phyloP scores from a whole-genome alignment of 1,284 basidiomycete species.

The Ganoderma lucidum region DNA sequence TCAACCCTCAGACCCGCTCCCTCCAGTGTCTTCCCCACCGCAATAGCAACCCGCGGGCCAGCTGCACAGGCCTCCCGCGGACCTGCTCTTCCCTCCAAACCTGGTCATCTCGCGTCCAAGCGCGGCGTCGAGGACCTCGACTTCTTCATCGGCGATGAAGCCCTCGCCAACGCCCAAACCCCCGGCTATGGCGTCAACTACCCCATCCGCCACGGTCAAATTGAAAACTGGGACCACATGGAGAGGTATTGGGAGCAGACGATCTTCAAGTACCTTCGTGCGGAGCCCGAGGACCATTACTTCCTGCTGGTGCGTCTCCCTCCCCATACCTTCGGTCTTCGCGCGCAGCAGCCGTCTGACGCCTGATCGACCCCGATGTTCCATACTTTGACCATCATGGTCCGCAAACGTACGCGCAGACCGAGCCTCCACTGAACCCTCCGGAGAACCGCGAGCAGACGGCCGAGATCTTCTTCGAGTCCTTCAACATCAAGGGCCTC shows the following conservation, averaged over 20 bases:
- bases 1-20: slow-evolving; percentile 7
- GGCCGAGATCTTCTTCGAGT: slow-evolving; percentile 99
- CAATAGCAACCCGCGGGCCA: slow-evolving; percentile 87
- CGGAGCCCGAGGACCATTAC: slow-evolving; percentile 99
- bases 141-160: slow-evolving; percentile 99
- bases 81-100: slow-evolving; percentile 83
- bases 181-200: slow-evolving; percentile 94
- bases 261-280: slow-evolving; percentile 99
- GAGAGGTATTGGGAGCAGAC: slow-evolving; percentile 99
- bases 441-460: slow-evolving; percentile 99
- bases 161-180: slow-evolving; percentile 92
- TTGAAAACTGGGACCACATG: slow-evolving; percentile 99
- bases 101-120: slow-evolving; percentile 94
- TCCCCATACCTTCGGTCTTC: background rate
- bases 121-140: slow-evolving; percentile 99
- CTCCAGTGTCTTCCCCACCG: slow-evolving; percentile 92
- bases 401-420: slow-evolving; percentile 57
- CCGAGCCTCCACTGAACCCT: slow-evolving; percentile 97
- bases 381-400: background rate
- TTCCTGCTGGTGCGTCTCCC: slow-evolving; percentile 85
- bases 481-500: slow-evolving; percentile 97
- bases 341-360: slow-evolving; percentile 21
- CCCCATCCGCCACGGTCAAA: slow-evolving; percentile 97
- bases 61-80: slow-evolving; percentile 70
- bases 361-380: slow-evolving; percentile 10